Evolutionary conservation across 345 rosid species (phyloP), one percentile per base, ranked within the genome.

Genomic region (Sisymbrium irio): DNA sequence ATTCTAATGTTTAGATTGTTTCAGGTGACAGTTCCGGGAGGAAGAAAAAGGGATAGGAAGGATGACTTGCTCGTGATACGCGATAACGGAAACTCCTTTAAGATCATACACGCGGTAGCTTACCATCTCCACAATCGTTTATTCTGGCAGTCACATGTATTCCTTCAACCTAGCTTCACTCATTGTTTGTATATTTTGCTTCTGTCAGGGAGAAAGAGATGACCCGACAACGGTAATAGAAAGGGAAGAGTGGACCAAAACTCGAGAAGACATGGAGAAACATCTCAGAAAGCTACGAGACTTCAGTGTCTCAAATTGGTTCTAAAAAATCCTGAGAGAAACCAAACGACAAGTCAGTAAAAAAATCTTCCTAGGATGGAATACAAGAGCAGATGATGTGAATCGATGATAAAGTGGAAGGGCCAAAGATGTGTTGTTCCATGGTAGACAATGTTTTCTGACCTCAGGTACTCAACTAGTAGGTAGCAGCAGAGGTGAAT

Each of bases 241-340:
- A 77, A 87, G 81, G 80, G 89, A 89, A 85, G 98, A 94, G 78
- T 94, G 98, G 97, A 82, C 55, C 40, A 85, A 84, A 81, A 75
- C 82, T 11, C 83, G 93, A 61, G 73, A 78, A 83, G 96, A 94
- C 56, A 89, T 94, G 96, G 97, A 94, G 84, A 91, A 75, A 81
- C 95, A 91, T 83, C 96, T 91, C 32, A 83, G 93, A 17, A 94
- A 94, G 82, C 83, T 91, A 49, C 77, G 97, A 17, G 97, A 94
- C 85, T 91, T 88, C 74, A 82, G 73, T 59, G 56, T 84, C 75
- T 94, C 96, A 2, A 94, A 94, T 78, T 94, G 96, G 96, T 88
- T 94, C 84, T 94, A 72, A 79, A 35, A 5, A 12, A 4, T 7
- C 14, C 10, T 3, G 3, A 11, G 15, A 61, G n/a, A 37, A 9